Evolutionary conservation across 768 basidiomycete species (phyloP), one percentile per base, ranked within the genome.

Genomic region (Termitomyces sp.): DNA sequence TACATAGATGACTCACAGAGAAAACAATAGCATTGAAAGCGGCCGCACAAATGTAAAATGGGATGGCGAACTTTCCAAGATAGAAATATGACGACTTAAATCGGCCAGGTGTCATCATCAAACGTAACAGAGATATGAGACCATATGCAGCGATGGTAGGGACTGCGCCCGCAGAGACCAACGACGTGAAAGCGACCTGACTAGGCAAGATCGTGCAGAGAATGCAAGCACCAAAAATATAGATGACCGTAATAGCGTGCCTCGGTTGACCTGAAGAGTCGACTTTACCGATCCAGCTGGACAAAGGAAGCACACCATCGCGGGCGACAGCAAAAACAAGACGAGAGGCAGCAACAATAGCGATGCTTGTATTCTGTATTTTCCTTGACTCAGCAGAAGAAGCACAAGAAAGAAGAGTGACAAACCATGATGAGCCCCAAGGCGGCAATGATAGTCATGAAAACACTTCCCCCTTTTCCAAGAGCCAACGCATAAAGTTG

Each of bases 241-340:
- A 90, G 67, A 95, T 94, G 63, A 95, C 85, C 3, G 91, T 91
- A n/a, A 95, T 85, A 12, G 94, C 94, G 66, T 93, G 87, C 54
- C 76, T 79, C 0, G 94, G 94, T 63, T 94, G 89, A 1, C 89
- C 87, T 16, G 79, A 70, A 0, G 69, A 60, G 48, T 89, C 85
- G 41, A 95, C 89, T 58, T 77, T 72, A 42, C 89, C 85, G 51
- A 97, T 88, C 94, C 93, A 96, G 12, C 72, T 58, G 0, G 90
- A 93, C 46, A 90, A 67, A 0, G 94, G 94, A 11, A 97, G 76
- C 0, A 95, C 91, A 28, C 94, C 94, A 63, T 97, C 94, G 52
- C 94, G 86, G 19, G 94, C 94, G 44, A 97, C 89, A 8, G 94
- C 94, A 64, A 90, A 97, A 39, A 97, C 80, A 27, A 97, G 79